Base-by-base conservation (phyloP, 2,329 filamentous ascomycete species). In the Arthrobotrys entomopaga region DNA sequence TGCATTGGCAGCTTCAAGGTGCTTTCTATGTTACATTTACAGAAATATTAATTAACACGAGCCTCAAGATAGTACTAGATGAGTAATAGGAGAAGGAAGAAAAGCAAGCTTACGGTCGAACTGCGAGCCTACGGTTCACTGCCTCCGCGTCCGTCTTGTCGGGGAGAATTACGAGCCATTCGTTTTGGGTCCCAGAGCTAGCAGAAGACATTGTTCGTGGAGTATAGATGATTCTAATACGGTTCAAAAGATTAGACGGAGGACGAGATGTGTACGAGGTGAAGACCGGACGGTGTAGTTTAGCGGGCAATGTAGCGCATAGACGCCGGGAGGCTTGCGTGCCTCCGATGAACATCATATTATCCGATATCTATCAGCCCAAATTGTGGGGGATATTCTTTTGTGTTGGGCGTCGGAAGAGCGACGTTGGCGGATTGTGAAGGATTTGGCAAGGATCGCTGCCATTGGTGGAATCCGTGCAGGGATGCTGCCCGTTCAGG, bases 141-240 rank as follows among this genome's bases (percentile, higher is more conserved):
- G 70, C 63, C 16, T 66, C 70, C 3, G 70, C 61, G 20, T 67
- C 70, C 8, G 70, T 57, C 50, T 75, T 67, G 43, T 75, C 70
- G 20, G 70, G 70, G 15, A 69, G 57, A 42, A 75, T 69, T 57
- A 75, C 70, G 38, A 75, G 70, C 70, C 70, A 75, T 59, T 75
- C 70, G 58, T 75, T 75, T 16, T 75, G 49, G 15, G 50, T 53
- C 38, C 5, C 10, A 5, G 69, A 43, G 10, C 34, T 38, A 29
- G 67, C n/a, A 43, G 67, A 29, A 19, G 57, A 60, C 63, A 64
- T 75, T 50, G 70, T 42, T 40, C 70, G 70, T 42, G 40, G 50
- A 40, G 43, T 24, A 34, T 49, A 0, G 26, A 22, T 8, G 48
- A 42, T 43, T 58, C 16, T 24, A 15, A 3, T 38, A 22, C 48